Evolutionary conservation across 352 stramenopile species (phyloP), one percentile per base, ranked within the genome.

Genomic region (Phytophthora tentaculata): DNA sequence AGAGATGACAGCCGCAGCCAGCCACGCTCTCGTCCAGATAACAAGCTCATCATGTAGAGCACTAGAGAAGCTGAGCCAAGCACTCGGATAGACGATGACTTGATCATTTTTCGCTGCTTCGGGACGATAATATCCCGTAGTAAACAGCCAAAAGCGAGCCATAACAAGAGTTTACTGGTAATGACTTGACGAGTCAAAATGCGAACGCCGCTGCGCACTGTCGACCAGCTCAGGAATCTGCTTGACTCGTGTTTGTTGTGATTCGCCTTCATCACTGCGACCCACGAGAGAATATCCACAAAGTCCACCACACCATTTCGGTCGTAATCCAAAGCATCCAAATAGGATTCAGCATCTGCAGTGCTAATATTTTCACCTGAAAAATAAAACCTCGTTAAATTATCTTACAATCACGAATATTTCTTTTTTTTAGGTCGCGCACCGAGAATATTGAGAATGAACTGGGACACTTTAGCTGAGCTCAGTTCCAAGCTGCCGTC

Each of bases 381-480:
- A 26, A 68, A 9, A n/a, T 20, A 37, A 23, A n/a, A 22, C n/a
- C 16, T 5, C 20, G 16, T 48, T 32, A 62, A 29, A 26, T 37
- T 35, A 32, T 5, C 32, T 35, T 6, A 32, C 7, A 19, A 43
- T 5, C 35, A 4, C 35, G 14, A 43, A n/a, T 43, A 19, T 43
- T 43, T 5, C 13, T 2, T 43, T 39, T 43, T 19, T 43, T 19
- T 43, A 1, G 52, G 20, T 19, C 2, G 69, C 76, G 37, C 58
- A 92, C 87, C 81, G 23, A 95, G 67, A 28, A 93, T 88, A 63
- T 91, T 91, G 44, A 84, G 73, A 35, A 95, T 85, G 39, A 94
- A 95, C 10, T 83, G 75, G 6, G 69, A 72, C 28, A 95, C 71
- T 53, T 95, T 86, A 3, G 60, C 39, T 1, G 69, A 73, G 28